Evolutionary conservation across 495 filamentous ascomycete genomes (phyloP).

Genomic region (Xylaria flabelliformis): DNA sequence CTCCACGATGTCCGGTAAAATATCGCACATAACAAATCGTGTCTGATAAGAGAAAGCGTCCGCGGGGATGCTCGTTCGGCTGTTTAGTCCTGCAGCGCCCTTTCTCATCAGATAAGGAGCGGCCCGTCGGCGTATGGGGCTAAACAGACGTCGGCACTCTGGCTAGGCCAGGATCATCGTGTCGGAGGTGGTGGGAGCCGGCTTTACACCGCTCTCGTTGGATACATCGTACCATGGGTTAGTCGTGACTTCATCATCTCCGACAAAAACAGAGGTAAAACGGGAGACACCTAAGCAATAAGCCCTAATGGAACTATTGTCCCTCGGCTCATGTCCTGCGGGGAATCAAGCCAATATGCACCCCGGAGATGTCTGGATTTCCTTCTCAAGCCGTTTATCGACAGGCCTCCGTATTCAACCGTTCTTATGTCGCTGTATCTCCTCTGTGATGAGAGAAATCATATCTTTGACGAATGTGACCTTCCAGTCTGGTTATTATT

Average conservation of each 20-base stretch:
- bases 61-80: slow-evolving; percentile 33
- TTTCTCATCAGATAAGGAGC: slow-evolving; percentile 2
- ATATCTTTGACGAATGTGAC: background rate
- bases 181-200: slow-evolving; percentile 19
- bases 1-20: slow-evolving; percentile 22
- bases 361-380: slow-evolving; percentile 7
- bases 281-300: background rate
- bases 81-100: background rate
- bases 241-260: slow-evolving; percentile 3
- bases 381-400: background rate
- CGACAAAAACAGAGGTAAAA: background rate
- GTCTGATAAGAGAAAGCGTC: slow-evolving; percentile 36
- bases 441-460: background rate
- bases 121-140: background rate
- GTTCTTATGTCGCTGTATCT: background rate
- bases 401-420: background rate
- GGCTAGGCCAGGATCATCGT: slow-evolving; percentile 9
- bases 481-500: background rate
- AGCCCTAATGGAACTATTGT: background rate
- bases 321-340: background rate
- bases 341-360: slow-evolving; percentile 17
- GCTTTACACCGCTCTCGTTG: background rate
- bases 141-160: slow-evolving; percentile 9
- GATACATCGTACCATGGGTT: slow-evolving; percentile 11
- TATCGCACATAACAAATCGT: slow-evolving; percentile 30